Percentiles rank a stretch among this genome's conserved stretches.
phyloP scores from a whole-genome alignment of 2,329 filamentous ascomycete species.

The Stemphylium vesicarium region DNA sequence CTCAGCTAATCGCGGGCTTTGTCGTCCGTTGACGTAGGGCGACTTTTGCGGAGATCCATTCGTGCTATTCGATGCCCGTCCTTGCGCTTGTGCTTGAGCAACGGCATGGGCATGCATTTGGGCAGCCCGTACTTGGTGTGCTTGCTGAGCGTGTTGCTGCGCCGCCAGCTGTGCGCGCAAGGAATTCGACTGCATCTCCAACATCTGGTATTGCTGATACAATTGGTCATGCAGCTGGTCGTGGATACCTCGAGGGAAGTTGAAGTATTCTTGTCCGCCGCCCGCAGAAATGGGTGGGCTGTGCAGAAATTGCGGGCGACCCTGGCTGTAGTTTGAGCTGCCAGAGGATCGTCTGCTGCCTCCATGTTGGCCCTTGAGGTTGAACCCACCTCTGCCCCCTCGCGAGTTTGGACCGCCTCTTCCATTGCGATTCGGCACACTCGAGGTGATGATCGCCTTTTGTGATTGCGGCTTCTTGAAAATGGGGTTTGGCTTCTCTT shows the following conservation, averaged over 20 bases:
- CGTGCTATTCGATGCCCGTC: slow-evolving; percentile 40
- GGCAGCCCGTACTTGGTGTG: slow-evolving; percentile 45
- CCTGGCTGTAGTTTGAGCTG: slow-evolving; percentile 56
- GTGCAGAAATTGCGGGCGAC: slow-evolving; percentile 47
- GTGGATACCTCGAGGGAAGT: slow-evolving; percentile 47
- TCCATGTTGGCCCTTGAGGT: slow-evolving; percentile 55
- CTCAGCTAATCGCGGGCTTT: slow-evolving; percentile 43
- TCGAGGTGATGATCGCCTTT: slow-evolving; percentile 61
- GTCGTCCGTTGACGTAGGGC: slow-evolving; percentile 38
- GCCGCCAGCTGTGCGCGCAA: slow-evolving; percentile 45
- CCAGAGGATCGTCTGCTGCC: slow-evolving; percentile 62
- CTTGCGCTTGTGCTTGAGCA: slow-evolving; percentile 46
- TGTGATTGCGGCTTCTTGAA: slow-evolving; percentile 61
- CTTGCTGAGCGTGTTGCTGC: slow-evolving; percentile 49
- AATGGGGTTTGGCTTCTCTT: slow-evolving; percentile 64
- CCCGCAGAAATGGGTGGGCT: slow-evolving; percentile 51
- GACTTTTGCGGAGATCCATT: slow-evolving; percentile 52
- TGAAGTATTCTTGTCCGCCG: slow-evolving; percentile 53
- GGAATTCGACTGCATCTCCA: slow-evolving; percentile 52
- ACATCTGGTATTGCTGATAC: slow-evolving; percentile 57
- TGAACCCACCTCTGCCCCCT: slow-evolving; percentile 54
- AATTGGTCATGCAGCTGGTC: slow-evolving; percentile 57
- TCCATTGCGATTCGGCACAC: slow-evolving; percentile 56
- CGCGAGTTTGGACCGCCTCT: slow-evolving; percentile 55
- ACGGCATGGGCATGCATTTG: slow-evolving; percentile 48